phyloP scores from a whole-genome alignment of 164 flowering plant genomes.

The Stephania yunnanensis region DNA sequence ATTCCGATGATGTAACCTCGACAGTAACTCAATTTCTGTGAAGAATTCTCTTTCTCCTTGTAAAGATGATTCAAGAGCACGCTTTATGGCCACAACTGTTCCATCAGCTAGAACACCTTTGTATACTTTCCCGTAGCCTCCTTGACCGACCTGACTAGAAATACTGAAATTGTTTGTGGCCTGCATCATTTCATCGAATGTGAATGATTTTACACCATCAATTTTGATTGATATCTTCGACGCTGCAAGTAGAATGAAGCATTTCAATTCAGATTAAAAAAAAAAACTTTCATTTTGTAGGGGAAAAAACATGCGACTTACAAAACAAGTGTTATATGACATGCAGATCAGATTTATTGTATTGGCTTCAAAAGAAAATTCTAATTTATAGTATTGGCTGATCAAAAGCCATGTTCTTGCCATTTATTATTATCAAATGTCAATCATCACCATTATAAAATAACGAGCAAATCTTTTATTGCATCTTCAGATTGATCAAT shows the following conservation, averaged over 20 bases:
- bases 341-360: not conserved
- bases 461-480: not conserved
- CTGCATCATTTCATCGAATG: conserved; percentile 9
- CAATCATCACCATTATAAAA: not conserved
- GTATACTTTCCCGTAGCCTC: conserved; percentile 22
- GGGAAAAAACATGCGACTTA: no score
- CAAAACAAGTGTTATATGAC: not conserved
- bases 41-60: conserved; percentile 21
- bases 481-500: not conserved
- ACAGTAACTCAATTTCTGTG: conserved; percentile 21
- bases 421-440: not conserved
- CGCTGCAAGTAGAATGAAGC: conserved; percentile 5
- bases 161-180: conserved; percentile 17
- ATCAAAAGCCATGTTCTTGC: not conserved
- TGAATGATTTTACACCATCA: conserved; percentile 18
- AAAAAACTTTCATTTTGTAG: no score
- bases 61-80: conserved; percentile 19
- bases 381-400: no score
- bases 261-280: not conserved
- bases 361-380: no score
- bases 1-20: conserved; percentile 22
- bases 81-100: conserved; percentile 17
- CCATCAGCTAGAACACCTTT: conserved; percentile 18
- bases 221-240: conserved; percentile 13
- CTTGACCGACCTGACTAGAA: conserved; percentile 16